These are phyloP conservation scores for Mycosphaerella arachidis DNA, from an alignment of 2,329 filamentous ascomycete genomes.

Conservation along the genomic window DNA sequence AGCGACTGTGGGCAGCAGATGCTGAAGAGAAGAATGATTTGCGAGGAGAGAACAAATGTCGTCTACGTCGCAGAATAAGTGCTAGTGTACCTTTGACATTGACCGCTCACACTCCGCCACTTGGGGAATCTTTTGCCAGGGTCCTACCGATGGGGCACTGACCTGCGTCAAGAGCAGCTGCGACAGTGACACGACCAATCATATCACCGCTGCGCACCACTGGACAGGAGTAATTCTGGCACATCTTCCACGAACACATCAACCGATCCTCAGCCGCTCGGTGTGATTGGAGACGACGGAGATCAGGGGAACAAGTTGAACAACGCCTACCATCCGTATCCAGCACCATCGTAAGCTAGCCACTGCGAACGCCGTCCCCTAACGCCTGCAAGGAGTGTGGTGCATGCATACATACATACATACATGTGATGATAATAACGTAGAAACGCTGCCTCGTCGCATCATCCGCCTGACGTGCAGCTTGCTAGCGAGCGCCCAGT, in stretches of 20 bases:
- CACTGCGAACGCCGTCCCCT: too few species aligned
- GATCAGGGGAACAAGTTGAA: neutral
- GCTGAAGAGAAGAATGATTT: neutral
- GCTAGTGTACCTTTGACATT: too few species aligned
- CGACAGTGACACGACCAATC: neutral
- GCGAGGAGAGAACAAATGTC: neutral
- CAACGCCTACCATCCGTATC: too few species aligned
- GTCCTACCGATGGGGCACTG: too few species aligned
- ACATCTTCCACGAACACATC: neutral
- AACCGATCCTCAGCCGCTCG: neutral
- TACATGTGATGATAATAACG: neutral
- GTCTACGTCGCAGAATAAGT: neutral
- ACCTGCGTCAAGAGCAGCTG: neutral
- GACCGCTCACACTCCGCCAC: too few species aligned
- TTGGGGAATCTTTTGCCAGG: too few species aligned
- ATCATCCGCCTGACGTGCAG: too few species aligned
- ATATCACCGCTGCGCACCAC: neutral
- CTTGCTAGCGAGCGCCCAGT: too few species aligned
- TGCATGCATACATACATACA: too few species aligned
- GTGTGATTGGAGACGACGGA: neutral
- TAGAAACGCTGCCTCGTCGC: neutral
- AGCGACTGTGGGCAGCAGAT: neutral
- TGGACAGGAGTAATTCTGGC: neutral
- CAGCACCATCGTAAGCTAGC: too few species aligned
- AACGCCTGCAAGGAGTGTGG: too few species aligned